These are phyloP conservation scores for Plectranthus barbatus DNA, from an alignment of 257 asterid species.

Conservation along the genomic window DNA sequence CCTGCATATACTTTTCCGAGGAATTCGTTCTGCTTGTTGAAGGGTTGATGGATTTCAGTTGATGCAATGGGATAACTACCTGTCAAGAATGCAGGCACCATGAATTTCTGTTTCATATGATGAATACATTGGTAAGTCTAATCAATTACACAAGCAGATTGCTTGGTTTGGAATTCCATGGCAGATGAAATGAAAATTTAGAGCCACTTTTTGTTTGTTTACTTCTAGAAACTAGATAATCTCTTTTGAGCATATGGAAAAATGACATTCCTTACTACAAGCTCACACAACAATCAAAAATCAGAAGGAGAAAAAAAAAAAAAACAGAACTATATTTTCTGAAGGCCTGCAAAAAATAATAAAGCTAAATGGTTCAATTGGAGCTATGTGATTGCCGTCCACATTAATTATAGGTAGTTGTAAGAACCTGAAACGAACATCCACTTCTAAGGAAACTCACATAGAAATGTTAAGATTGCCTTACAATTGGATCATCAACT, in stretches of 20 bases:
- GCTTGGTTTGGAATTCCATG: background rate
- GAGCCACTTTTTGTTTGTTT: background rate
- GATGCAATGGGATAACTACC: slow-evolving; percentile 93
- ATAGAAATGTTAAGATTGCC: background rate
- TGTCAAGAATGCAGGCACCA: slow-evolving; percentile 8
- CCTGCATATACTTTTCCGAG: slow-evolving; percentile 79
- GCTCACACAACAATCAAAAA: no score
- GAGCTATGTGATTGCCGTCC: background rate
- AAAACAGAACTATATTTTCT: background rate
- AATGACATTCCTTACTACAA: no score
- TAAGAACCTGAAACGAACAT: background rate
- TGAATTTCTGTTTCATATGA: background rate
- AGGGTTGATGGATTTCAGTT: slow-evolving; percentile 77
- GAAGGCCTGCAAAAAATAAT: background rate
- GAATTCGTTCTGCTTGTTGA: slow-evolving; percentile 67
- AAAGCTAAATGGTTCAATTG: background rate
- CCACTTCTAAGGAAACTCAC: background rate
- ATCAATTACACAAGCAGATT: background rate
- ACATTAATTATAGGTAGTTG: background rate
- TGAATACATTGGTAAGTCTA: background rate
- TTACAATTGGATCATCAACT: background rate
- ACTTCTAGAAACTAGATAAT: no score
- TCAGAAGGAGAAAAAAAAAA: no score
- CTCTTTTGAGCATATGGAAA: no score
- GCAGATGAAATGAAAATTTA: background rate